phyloP scores from a whole-genome alignment of 2,329 filamentous ascomycete genomes.

The Karstenula rhodostoma region DNA sequence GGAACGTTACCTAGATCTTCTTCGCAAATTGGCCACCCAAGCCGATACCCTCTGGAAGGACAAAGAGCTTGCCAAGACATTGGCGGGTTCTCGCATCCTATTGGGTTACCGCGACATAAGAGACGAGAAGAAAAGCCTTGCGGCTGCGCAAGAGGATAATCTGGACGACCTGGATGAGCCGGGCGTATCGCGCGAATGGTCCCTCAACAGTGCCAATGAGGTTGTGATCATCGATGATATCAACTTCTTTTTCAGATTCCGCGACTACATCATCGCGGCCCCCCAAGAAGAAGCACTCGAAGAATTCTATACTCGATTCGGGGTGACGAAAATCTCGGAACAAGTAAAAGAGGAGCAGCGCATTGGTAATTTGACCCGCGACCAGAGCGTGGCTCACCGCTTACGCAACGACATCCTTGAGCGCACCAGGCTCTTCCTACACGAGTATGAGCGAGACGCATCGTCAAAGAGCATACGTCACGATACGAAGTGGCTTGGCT shows the following conservation, averaged over 20 bases:
- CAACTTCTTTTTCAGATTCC: constrained; percentile 80
- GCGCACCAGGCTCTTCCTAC: constrained; percentile 86
- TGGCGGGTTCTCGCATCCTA: constrained; percentile 79
- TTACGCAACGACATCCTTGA: constrained; percentile 86
- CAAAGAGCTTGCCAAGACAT: constrained; percentile 76
- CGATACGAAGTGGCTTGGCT: constrained; percentile 89
- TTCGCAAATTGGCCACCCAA: constrained; percentile 82
- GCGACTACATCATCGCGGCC: constrained; percentile 81
- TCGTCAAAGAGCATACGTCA: constrained; percentile 72
- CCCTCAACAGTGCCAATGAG: constrained; percentile 77
- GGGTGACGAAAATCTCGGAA: constrained; percentile 76
- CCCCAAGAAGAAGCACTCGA: constrained; percentile 91
- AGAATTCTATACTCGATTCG: constrained; percentile 82
- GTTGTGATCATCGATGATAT: constrained; percentile 68
- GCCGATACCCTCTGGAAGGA: constrained; percentile 76
- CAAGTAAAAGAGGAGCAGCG: constrained; percentile 80
- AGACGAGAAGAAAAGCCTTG: constrained; percentile 62
- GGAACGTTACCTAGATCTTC: constrained; percentile 85
- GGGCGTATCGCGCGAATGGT: constrained; percentile 71
- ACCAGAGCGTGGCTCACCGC: constrained; percentile 73
- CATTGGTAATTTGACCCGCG: constrained; percentile 71
- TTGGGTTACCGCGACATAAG: constrained; percentile 78
- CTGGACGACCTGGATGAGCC: constrained; percentile 56
- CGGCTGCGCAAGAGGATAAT: constrained; percentile 50
- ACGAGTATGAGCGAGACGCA: constrained; percentile 77